Evolutionary conservation across 176 grass and related monocot species (phyloP).

Genomic region (Canna indica): DNA sequence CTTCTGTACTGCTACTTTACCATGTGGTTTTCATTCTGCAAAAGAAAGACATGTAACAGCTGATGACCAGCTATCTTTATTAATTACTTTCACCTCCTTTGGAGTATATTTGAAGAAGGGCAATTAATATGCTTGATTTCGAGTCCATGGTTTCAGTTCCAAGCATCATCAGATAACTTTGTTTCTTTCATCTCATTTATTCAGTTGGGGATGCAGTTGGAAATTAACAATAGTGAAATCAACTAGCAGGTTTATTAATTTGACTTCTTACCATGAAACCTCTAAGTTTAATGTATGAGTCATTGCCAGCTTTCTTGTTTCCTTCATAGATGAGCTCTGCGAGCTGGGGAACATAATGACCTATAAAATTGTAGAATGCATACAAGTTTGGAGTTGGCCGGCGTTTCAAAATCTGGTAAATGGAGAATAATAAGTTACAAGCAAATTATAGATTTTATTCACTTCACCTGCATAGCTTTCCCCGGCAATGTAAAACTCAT

Average conservation of each 20-base stretch:
- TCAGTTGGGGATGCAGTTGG: not conserved
- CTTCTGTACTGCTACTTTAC: not conserved
- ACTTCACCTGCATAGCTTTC: slow-evolving; percentile 83
- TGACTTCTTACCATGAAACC: slow-evolving; percentile 70
- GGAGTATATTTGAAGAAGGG: not conserved
- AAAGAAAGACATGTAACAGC: not conserved
- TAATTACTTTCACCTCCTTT: not conserved
- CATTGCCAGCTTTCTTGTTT: slow-evolving; percentile 48
- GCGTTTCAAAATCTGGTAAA: slow-evolving; percentile 2
- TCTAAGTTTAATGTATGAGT: slow-evolving; percentile 63
- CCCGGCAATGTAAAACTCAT: slow-evolving; percentile 75
- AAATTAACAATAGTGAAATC: slow-evolving; percentile 9
- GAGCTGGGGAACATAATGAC: slow-evolving; percentile 94
- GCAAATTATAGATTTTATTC: not conserved
- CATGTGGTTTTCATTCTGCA: not conserved
- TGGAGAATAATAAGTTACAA: not conserved
- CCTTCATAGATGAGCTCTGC: slow-evolving; percentile 78
- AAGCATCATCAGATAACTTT: not conserved
- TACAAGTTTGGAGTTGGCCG: not conserved
- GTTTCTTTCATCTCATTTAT: slow-evolving; percentile 2
- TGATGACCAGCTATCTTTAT: not conserved
- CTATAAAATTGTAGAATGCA: slow-evolving; percentile 23
- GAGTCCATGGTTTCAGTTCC: not conserved
- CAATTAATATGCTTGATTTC: not conserved
- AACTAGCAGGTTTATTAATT: not conserved